Evolutionary conservation across 2,329 filamentous ascomycete species (phyloP), one percentile per base, ranked within the genome.

Genomic region (Aschersonia sp.): DNA sequence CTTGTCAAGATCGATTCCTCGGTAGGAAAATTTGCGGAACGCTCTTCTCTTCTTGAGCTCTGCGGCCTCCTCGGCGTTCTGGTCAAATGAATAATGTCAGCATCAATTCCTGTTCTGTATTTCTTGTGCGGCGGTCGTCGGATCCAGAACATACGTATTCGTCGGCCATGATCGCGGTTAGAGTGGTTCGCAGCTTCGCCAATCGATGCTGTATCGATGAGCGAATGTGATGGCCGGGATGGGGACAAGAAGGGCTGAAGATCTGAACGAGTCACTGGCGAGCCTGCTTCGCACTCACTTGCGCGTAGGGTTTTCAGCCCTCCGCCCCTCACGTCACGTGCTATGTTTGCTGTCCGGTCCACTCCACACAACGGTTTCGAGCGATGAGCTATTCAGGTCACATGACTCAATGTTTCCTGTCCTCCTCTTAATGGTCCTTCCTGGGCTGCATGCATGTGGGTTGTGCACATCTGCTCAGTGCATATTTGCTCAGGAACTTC

Each of bases 21-120:
- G 87, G 87, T 95, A 98, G 62, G 89, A 92, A 72, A 97, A 98
- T 84, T 97, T 98, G 78, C 88, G 86, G 86, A 97, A 95, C 63
- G 88, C 77, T 90, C 92, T 94, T 79, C 84, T 94, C 81, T 87
- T 94, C 88, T 97, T 98, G 74, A 98, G 77, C 86, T 95, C 92
- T 70, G 88, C 90, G 74, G 90, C 90, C 81, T 92, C 87, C 79
- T 94, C 88, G 71, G 89, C 83, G 78, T 95, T 90, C 88, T 95
- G 64, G 62, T 51, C 51, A 48, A 29, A 40, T 48, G 47, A 43
- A 46, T 53, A 51, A 55, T 50, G 60, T 65, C 54, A 65, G 65
- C 22, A 49, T 42, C 37, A 5, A 37, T 37, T 9, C 35, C 8
- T 8, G 8, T 8, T 37, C 35, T 8, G 5, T 8, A 37, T 9